These are phyloP conservation scores for Biscogniauxia sp. DNA, from an alignment of 2,329 filamentous ascomycete genomes.

Conservation along the genomic window DNA sequence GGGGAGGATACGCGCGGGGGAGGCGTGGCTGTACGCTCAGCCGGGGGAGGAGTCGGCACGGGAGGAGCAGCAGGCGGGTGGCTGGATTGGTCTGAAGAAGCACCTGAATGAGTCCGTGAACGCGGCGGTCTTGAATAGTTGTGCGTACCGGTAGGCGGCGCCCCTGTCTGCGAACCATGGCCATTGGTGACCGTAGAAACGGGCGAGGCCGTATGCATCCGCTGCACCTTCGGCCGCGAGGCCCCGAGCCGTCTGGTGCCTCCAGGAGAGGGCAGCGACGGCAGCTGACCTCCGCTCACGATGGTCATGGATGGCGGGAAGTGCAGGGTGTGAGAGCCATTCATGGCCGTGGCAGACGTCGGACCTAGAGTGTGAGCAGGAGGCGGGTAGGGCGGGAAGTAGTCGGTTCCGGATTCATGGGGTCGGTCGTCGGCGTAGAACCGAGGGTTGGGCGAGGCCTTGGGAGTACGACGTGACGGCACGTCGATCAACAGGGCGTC, in stretches of 20 bases:
- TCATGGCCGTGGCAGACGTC: slow-evolving; percentile 24
- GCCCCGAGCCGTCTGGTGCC: slow-evolving; percentile 43
- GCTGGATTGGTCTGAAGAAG: slow-evolving; percentile 51
- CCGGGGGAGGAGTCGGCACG: slow-evolving; percentile 48
- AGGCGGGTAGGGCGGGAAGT: slow-evolving; percentile 34
- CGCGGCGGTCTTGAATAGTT: slow-evolving; percentile 43
- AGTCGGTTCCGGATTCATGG: slow-evolving; percentile 35
- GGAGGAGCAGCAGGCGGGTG: slow-evolving; percentile 49
- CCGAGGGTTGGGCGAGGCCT: slow-evolving; percentile 63
- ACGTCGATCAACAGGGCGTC: slow-evolving; percentile 92
- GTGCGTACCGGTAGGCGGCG: slow-evolving; percentile 37
- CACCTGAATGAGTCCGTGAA: slow-evolving; percentile 57
- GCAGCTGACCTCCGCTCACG: slow-evolving; percentile 74
- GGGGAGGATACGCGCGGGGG: slow-evolving; percentile 49
- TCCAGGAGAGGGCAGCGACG: slow-evolving; percentile 81
- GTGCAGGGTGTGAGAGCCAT: slow-evolving; percentile 27
- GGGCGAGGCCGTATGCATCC: slow-evolving; percentile 79
- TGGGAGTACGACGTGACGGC: slow-evolving; percentile 71
- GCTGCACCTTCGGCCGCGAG: slow-evolving; percentile 53
- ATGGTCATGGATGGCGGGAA: slow-evolving; percentile 72
- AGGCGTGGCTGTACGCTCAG: slow-evolving; percentile 56
- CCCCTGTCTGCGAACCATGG: slow-evolving; percentile 38
- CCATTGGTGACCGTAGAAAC: slow-evolving; percentile 53
- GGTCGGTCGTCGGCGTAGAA: slow-evolving; percentile 33
- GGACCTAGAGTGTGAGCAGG: slow-evolving; percentile 22